These are phyloP conservation scores for Penicillium sp. DNA, from an alignment of 2,329 filamentous ascomycete species.

Conservation along the genomic window DNA sequence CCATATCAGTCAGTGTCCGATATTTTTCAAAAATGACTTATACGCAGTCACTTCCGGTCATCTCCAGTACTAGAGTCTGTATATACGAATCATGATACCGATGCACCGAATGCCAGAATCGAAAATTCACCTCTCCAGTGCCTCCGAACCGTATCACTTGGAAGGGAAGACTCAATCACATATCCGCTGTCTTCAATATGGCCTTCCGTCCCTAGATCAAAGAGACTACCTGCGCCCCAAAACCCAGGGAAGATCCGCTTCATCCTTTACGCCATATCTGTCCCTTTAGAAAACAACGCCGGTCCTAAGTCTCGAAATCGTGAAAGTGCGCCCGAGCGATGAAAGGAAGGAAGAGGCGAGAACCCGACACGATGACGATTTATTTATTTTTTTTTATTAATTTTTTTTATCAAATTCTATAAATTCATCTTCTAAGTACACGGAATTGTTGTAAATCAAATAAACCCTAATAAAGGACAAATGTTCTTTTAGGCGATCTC, in stretches of 20 bases:
- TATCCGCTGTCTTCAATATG: conserved; percentile 50
- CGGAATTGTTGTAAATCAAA: no score
- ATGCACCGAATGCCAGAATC: not conserved
- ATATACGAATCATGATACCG: not conserved
- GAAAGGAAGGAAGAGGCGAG: no score
- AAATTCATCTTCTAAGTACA: no score
- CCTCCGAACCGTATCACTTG: not conserved
- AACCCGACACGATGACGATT: not conserved
- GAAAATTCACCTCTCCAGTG: not conserved
- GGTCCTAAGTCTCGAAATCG: conserved; percentile 54
- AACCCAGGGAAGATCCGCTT: conserved; percentile 54
- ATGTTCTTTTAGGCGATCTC: not conserved
- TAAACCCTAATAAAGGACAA: no score
- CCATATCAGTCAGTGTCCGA: no score
- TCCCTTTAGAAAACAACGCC: conserved; percentile 51
- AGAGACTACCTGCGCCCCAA: conserved; percentile 37
- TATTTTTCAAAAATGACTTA: no score
- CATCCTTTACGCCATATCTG: conserved; percentile 50
- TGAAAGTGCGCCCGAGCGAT: conserved; percentile 14
- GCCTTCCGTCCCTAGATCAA: conserved; percentile 35
- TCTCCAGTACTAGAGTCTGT: no score
- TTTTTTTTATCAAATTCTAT: no score
- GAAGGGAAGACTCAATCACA: not conserved
- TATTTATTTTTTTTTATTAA: no score
- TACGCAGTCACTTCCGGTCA: no score